Evolutionary conservation across 1,284 basidiomycete species (phyloP), one percentile per base, ranked within the genome.

Genomic region (Leccinum griseonigrum): DNA sequence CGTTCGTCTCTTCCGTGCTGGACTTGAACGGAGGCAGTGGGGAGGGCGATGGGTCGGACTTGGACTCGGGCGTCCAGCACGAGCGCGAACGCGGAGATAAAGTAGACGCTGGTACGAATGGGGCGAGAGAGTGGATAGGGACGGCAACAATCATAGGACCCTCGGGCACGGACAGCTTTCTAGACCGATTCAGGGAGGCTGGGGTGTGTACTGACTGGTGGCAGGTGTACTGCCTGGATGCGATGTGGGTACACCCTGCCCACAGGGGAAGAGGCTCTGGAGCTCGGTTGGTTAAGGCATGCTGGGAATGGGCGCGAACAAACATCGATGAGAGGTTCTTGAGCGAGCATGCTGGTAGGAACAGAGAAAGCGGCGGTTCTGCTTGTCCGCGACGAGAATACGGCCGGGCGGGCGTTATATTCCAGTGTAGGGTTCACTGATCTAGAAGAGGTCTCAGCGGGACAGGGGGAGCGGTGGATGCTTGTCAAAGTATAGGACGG

Each of bases 171-270:
- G 34, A 62, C 18, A 60, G 66, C 13, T 58, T 46, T 53, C n/a
- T 61, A 43, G 58, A 54, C 31, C 59, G 67, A 40, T 61, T 68
- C 58, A 38, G 57, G 18, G 61, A 60, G 43, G 64, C 62, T 2
- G 66, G 68, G 1, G 36, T 64, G 22, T 58, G 60, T 3, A 61
- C 36, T 8, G 62, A 70, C 28, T 67, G 67, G 22, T 26, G 22
- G 62, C 67, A 66, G 22, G 59, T 71, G 10, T 74, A 76, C 43
- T 63, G 65, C 14, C 38, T 81, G 11, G 71, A 63, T 36, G 75
- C 68, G 16, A 71, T 78, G 71, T 78, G 76, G 78, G 73, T 79
- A 16, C 68, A 71, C 51, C 74, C 74, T 22, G 69, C 71, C 2
- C 72, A 75, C 54, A 67, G 78, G 54, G 66, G 75, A 4, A 72